Base-by-base conservation (phyloP, 164 flowering plant species). In the Stephania japonica region DNA sequence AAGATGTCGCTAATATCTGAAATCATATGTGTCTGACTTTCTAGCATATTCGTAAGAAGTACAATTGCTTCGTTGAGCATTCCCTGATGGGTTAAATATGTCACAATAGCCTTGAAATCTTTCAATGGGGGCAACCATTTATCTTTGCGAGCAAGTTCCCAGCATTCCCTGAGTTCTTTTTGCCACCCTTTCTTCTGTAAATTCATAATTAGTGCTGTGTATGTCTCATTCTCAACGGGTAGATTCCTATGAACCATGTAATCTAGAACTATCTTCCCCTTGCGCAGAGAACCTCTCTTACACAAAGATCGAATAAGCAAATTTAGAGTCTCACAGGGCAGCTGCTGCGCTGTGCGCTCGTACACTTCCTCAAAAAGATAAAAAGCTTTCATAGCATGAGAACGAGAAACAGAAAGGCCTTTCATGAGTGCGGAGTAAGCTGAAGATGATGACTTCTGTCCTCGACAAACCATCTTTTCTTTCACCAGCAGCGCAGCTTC, bases 271-370 rank as follows among this genome's bases (percentile, higher is more conserved):
- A 66, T 67, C 73, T 61, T 75, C 24, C 85, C 87, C 14, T 77
- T 79, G 44, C 43, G 62, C 3, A 78, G 44, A 53, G 71, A 78
- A 69, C 88, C 87, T 71, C 68, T 85, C 78, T 84, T 85, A 82
- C 87, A 67, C 70, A 73, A 78, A 69, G 80, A 78, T 75, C 80
- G 94, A 72, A 87, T 82, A 62, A 91, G 84, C 73, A 80, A 74
- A 86, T 87, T 90, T 38, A 89, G 82, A 75, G 85, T 79, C 77
- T 85, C 88, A 59, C 78, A 77, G 71, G 87, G 89, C 47, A 95
- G 81, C 64, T 83, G 82, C 74, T 76, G 64, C 65, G 73, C 53
- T 32, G 38, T 32, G 67, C 77, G 76, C 47, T 84, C 81, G 18
- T 86, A 86, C 79, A 80, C 74, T 66, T 84, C 86, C 72, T 85